These are phyloP conservation scores for Backusella luteola DNA, from an alignment of 192 early-diverging fungal species.

Conservation along the genomic window DNA sequence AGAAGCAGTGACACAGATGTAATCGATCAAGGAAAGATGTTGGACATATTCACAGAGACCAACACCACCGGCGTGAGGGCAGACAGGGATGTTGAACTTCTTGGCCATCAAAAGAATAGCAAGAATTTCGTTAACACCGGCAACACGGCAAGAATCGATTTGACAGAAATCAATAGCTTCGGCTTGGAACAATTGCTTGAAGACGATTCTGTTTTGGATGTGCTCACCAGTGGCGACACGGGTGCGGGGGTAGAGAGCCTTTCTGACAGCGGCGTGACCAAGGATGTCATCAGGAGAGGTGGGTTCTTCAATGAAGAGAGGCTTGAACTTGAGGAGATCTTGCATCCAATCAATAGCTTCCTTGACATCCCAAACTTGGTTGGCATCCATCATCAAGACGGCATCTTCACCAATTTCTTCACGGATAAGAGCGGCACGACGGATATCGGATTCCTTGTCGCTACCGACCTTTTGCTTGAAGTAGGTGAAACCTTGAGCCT, in stretches of 20 bases:
- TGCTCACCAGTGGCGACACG: constrained; percentile 37
- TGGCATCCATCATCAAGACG: constrained; percentile 48
- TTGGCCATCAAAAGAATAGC: constrained; percentile 41
- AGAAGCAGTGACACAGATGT: constrained; percentile 37
- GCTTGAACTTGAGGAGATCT: constrained; percentile 40
- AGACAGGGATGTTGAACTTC: constrained; percentile 39
- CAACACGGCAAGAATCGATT: constrained; percentile 39
- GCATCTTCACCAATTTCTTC: constrained; percentile 42
- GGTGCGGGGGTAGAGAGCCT: constrained; percentile 35
- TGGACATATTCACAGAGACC: constrained; percentile 45
- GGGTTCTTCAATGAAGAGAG: constrained; percentile 46
- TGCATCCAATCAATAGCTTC: constrained; percentile 49
- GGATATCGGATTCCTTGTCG: constrained; percentile 32
- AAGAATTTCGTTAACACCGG: constrained; percentile 39
- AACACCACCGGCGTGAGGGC: constrained; percentile 41
- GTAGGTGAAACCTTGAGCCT: constrained; percentile 41
- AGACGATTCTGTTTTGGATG: constrained; percentile 41
- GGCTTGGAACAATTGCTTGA: constrained; percentile 45
- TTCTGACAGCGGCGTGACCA: constrained; percentile 39
- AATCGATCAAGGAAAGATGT: constrained; percentile 38
- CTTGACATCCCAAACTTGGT: constrained; percentile 49
- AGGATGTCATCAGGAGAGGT: constrained; percentile 43
- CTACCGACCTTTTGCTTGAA: constrained; percentile 50
- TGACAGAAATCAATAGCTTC: constrained; percentile 41
- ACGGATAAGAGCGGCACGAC: constrained; percentile 42